Evolutionary conservation across 495 filamentous ascomycete species (phyloP), one percentile per base, ranked within the genome.

Genomic region (Lichina pygmaea): DNA sequence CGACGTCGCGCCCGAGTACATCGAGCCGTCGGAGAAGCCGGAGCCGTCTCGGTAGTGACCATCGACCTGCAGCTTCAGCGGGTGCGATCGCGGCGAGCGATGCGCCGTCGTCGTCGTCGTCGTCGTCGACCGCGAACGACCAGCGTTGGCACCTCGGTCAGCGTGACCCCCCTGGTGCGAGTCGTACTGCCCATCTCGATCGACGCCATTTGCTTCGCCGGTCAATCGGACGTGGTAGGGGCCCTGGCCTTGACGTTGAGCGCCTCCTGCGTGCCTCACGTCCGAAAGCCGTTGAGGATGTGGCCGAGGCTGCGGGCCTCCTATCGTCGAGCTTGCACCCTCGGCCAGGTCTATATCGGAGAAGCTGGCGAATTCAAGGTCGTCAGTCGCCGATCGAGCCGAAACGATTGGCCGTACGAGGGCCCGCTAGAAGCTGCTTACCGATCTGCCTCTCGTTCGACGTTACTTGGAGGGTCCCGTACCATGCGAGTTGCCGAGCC

Each of bases 211-310:
- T 31, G 9, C 6, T 30, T 32, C 15, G 30, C 16, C 16, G 24
- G 15, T 45, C 6, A 34, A 8, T n/a, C 17, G 15, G 38, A 4
- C 38, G 38, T 40, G 8, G 43, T n/a, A 9, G 24, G 10, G 7
- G 43, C n/a, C 32, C 17, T 10, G 8, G 4, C 43, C 17, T 34
- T n/a, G 38, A 8, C 43, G 6, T 45, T 33, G 17, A 13, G 34
- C 9, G 13, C 32, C 16, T 45, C 43, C 32, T 7, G 13, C 38
- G 4, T 32, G 30, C 15, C 15, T 34, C 43, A 3, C 31, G 2
- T 53, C 17, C 55, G 57, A 50, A 59, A 50, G 38, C 50, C 50
- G 30, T 59, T 17, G 51, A 48, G 10, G 50, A 51, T n/a, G 24
- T 24, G 24, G 24, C 24, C 24, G 24, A 24, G 24, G 24, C 24